These are phyloP conservation scores for Psilocybe subaeruginosa DNA, from an alignment of 768 basidiomycete species.

Conservation along the genomic window DNA sequence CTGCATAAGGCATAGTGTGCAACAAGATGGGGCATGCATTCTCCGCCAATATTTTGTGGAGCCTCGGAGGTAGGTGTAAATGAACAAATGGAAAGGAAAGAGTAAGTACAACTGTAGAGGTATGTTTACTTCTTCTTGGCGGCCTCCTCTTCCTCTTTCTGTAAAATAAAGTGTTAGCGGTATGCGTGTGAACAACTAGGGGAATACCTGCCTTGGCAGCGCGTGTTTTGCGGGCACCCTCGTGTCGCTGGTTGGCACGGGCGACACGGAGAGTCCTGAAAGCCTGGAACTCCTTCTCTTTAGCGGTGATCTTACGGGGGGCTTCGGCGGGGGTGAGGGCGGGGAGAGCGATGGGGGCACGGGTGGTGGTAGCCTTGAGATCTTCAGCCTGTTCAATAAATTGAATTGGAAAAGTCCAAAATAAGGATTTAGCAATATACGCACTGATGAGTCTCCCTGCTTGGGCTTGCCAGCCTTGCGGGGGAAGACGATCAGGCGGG, in stretches of 20 bases:
- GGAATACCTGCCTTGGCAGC: constrained; percentile 67
- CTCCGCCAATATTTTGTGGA: constrained; percentile 40
- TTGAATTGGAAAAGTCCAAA: background rate
- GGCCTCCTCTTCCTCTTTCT: constrained; percentile 93
- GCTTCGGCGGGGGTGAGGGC: constrained; percentile 69
- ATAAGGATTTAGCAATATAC: constrained; percentile 31
- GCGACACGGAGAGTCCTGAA: constrained; percentile 86
- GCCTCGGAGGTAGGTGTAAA: constrained; percentile 28
- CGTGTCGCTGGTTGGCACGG: constrained; percentile 82
- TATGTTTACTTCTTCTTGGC: constrained; percentile 82
- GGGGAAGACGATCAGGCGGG: constrained; percentile 94
- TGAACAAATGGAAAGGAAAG: constrained; percentile 25
- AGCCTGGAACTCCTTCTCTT: constrained; percentile 89
- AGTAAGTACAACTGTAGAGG: constrained; percentile 26
- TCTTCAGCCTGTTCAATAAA: constrained; percentile 67
- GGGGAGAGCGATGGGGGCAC: constrained; percentile 68
- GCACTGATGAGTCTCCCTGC: constrained; percentile 90
- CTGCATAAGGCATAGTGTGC: constrained; percentile 41
- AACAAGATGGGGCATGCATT: constrained; percentile 28
- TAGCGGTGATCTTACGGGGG: constrained; percentile 90
- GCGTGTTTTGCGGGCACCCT: constrained; percentile 86
- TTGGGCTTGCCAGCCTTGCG: constrained; percentile 94
- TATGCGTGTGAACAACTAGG: background rate
- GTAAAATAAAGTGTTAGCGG: constrained; percentile 17
- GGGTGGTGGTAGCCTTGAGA: constrained; percentile 77